A percentile compares a stretch with the other conserved stretches of the same genome.
Conservation (phyloP, 352 stramenopile genomes). For the Phytophthora pini region DNA sequence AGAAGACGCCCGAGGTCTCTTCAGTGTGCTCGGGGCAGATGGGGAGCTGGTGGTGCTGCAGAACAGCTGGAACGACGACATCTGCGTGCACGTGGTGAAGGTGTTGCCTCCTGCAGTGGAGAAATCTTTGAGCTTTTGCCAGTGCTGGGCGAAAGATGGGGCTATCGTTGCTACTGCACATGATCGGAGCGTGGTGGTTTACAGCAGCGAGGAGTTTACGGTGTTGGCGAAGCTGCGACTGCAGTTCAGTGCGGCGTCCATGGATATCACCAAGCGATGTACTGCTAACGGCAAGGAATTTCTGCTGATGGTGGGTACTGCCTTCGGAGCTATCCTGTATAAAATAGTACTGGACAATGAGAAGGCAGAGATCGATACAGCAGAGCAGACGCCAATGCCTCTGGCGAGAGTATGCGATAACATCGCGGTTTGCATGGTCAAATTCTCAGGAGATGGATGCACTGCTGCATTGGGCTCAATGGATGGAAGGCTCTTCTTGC, state of each 20-base stretch:
- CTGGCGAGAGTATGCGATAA: constrained; percentile 33
- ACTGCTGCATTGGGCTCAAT: constrained; percentile 50
- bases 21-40: constrained; percentile 59
- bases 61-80: constrained; percentile 9
- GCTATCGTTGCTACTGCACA: constrained; percentile 39
- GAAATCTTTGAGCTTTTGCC: constrained; percentile 47
- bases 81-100: constrained; percentile 36
- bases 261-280: constrained; percentile 36
- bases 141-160: constrained; percentile 56
- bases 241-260: constrained; percentile 41
- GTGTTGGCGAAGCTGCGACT: constrained; percentile 22
- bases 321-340: constrained; percentile 47
- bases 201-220: constrained; percentile 33
- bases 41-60: constrained; percentile 62
- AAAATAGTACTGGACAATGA: constrained; percentile 17
- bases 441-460: constrained; percentile 42
- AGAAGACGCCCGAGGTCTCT: constrained; percentile 11
- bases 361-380: not conserved
- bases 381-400: not conserved
- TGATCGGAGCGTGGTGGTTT: constrained; percentile 42
- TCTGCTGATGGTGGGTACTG: constrained; percentile 40
- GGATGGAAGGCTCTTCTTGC: constrained; percentile 63
- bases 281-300: not conserved
- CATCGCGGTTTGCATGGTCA: constrained; percentile 48
- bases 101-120: constrained; percentile 32